phyloP scores from a whole-genome alignment of 495 filamentous ascomycete genomes.

The Usnea hakonensis region DNA sequence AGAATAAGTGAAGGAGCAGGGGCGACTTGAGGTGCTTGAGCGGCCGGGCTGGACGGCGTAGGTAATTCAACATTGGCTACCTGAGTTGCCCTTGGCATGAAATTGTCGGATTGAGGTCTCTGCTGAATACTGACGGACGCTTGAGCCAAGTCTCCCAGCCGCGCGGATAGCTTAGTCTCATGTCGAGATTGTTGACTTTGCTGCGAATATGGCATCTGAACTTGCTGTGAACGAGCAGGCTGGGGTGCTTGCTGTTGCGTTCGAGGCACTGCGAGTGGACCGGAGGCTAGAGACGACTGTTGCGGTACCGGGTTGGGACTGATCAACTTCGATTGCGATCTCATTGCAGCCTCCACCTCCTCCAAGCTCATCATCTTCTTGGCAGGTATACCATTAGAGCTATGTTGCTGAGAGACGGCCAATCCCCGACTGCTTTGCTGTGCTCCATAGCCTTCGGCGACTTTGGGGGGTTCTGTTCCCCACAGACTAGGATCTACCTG shows the following conservation, averaged over 20 bases:
- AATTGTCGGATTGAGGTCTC: constrained; percentile 11
- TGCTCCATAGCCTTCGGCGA: constrained; percentile 30
- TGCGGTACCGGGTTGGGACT: constrained; percentile 27
- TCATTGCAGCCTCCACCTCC: constrained; percentile 92
- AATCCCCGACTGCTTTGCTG: constrained; percentile 22
- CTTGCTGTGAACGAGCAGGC: background rate
- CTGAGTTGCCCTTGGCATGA: constrained; percentile 9
- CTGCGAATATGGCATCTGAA: background rate
- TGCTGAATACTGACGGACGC: constrained; percentile 10
- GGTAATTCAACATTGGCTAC: constrained; percentile 32
- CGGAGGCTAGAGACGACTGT: constrained; percentile 27
- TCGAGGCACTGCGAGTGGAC: constrained; percentile 6
- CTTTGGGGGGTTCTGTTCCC: constrained; percentile 63
- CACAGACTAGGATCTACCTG: constrained; percentile 91
- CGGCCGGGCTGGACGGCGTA: constrained; percentile 32
- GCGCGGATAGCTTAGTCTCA: background rate
- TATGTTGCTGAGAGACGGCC: constrained; percentile 16
- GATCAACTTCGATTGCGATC: constrained; percentile 53
- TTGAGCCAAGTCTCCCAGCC: background rate
- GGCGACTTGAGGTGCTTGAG: constrained; percentile 4
- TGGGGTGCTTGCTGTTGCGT: constrained; percentile 21
- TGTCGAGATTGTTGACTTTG: background rate
- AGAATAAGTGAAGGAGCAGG: constrained; percentile 24
- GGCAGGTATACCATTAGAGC: constrained; percentile 30
- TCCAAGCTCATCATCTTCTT: constrained; percentile 93